phyloP scores from a whole-genome alignment of 306 rosid species.

The Ochetophila trinervis region DNA sequence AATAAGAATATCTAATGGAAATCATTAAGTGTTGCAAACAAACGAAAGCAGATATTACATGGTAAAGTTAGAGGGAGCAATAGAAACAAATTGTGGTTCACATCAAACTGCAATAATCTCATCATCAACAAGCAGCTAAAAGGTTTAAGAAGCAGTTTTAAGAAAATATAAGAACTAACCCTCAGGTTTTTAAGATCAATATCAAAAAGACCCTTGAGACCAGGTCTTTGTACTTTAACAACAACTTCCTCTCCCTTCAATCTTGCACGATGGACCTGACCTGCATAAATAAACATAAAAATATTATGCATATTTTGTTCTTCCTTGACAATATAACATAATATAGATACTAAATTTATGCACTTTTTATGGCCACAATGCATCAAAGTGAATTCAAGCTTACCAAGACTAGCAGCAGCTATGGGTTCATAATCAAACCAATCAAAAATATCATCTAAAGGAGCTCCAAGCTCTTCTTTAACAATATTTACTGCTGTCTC shows the following conservation, averaged over 20 bases:
- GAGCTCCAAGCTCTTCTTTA: conserved; percentile 92
- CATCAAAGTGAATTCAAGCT: conserved; percentile 27
- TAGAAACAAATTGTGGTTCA: conserved; percentile 2
- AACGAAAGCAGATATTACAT: conserved; percentile 14
- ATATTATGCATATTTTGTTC: neutral
- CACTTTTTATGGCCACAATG: conserved; percentile 10
- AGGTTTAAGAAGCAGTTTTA: neutral
- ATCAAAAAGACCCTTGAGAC: conserved; percentile 93
- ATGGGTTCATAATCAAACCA: conserved; percentile 89
- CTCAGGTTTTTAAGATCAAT: conserved; percentile 94
- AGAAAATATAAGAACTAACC: conserved; percentile 52
- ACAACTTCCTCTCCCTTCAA: conserved; percentile 84
- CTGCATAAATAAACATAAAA: conserved; percentile 43
- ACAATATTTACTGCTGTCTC: conserved; percentile 75
- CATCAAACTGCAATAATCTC: conserved; percentile 2
- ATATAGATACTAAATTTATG: neutral
- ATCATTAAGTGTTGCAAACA: conserved; percentile 19
- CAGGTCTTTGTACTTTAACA: conserved; percentile 97
- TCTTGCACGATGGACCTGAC: conserved; percentile 98
- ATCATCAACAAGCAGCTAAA: conserved; percentile 13
- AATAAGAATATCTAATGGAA: conserved; percentile 1
- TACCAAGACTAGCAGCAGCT: conserved; percentile 99
- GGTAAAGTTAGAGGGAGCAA: conserved; percentile 8
- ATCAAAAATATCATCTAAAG: conserved; percentile 63
- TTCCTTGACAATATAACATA: neutral